Base-by-base conservation (phyloP, 2,329 filamentous ascomycete genomes). In the Plectosphaerella sp. region DNA sequence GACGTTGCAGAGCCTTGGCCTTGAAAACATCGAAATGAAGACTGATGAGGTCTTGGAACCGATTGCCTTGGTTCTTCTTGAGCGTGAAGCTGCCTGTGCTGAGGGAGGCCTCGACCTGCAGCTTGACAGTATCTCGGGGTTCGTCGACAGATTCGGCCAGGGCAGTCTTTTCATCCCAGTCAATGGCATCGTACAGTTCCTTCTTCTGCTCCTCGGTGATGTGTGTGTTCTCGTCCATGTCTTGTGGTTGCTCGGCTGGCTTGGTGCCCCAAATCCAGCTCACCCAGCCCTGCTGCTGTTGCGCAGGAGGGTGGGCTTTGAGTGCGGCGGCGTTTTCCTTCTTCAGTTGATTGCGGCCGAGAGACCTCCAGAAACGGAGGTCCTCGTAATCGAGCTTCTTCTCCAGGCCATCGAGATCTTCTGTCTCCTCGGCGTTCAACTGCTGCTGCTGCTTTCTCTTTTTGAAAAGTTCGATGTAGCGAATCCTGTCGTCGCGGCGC, bases 201-300 rank as follows among this genome's bases (percentile, higher is more conserved):
- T 97, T 91, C 42, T 93, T 87, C 67, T 99, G 92, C 68, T 97
- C 87, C 56, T 99, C 94, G 0, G 90, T 95, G 79, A 99, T 96
- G 54, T 91, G 83, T 0, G 86, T 89, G 56, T 92, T 88, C 59
- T 95, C 88, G 4, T 85, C 70, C 47, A 72, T 73, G 46, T 74
- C 78, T 45, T 88, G 78, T 41, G 88, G 80, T 48, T 86, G 77
- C 48, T 81, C 70, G 37, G 82, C 71, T 1, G 85, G 81, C 61
- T 91, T 89, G 1, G 86, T 79, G 18, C 93, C 92, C 92, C 93
- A 97, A 28, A 90, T 81, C 92, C 93, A 99, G 25, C 89, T 80
- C 22, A 89, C 71, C 94, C 94, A 99, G 5, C 90, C 91, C 65
- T 95, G 89, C 59, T 90, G 87, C 57, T 87, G 81, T 52, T 84